Conservation (phyloP, 2,329 filamentous ascomycete genomes). For the Rosellinia necatrix region DNA sequence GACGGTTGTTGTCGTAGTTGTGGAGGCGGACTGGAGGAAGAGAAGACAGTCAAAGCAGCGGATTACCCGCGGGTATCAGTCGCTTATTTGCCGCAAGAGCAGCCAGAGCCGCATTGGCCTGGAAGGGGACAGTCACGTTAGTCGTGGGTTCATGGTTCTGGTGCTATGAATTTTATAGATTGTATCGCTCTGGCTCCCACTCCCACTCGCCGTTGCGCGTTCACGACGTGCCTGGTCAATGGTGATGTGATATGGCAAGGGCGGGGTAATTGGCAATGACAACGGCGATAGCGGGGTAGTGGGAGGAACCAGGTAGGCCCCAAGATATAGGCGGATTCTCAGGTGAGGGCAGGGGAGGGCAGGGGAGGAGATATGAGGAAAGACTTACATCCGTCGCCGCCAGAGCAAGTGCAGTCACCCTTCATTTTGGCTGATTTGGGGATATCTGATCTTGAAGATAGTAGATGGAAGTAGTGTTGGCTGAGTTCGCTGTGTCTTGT, state of each 20-base stretch:
- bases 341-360: background rate
- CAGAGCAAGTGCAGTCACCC: constrained; percentile 35
- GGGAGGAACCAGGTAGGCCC: background rate
- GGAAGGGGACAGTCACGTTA: constrained; percentile 1
- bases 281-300: constrained; percentile 18
- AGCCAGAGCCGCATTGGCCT: constrained; percentile 34
- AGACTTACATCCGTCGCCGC: constrained; percentile 30
- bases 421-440: constrained; percentile 33
- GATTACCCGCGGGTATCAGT: background rate
- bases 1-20: too few relatives aligned
- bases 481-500: background rate
- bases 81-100: constrained; percentile 34
- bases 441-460: constrained; percentile 13
- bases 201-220: too few relatives aligned
- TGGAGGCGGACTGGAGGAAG: constrained; percentile 5
- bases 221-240: too few relatives aligned
- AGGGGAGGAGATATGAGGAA: background rate
- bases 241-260: too few relatives aligned
- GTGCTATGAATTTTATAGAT: too few relatives aligned
- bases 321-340: constrained; percentile 6
- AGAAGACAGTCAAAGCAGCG: constrained; percentile 6
- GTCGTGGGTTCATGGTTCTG: background rate
- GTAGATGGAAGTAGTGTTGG: background rate
- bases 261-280: constrained; percentile 19
- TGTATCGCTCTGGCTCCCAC: too few relatives aligned